Base-by-base conservation (phyloP, 306 rosid species). In the Castanea sativa region DNA sequence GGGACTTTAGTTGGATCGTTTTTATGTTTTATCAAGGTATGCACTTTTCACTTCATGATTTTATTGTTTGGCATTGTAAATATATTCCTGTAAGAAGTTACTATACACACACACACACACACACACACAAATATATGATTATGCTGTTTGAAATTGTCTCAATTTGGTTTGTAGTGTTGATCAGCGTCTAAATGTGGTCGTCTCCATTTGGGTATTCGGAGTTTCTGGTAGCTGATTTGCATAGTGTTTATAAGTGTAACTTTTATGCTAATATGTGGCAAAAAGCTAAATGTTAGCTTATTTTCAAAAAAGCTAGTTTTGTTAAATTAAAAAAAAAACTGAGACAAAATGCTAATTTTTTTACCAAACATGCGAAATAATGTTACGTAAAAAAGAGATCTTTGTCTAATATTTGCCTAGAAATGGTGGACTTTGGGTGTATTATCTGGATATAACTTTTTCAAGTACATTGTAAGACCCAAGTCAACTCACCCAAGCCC, bases 1-100 rank as follows among this genome's bases (percentile, higher is more conserved):
- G 98, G 99, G 27, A 91, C 98, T 83, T 85, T 95, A 64, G 35
- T 84, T 80, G 97, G 97, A 49, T 92, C 99, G 9, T 0, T 92
- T 73, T 84, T 91, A 5, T 95, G 99, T 81, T 95, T 90, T 80
- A 67, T 92, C 77, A 92, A 91, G 98, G 99, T 95, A 91, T 67
- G 10, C 9, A 16, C 18, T 61, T 13, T 27, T 29, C 11, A 2
- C 19, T 35, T 19, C 16, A 27, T 59, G 11, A 12, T 21, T 23
- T 67, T n/a, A 2, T 35, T 18, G 3, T 12, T 67, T 2, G 19
- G 45, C 53, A 19, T 10, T 70, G 6, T 70, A 4, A 21, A 19
- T 11, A 41, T 19, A 10, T 20, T 79, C 76, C n/a, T 18, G 12
- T 32, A 14, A 27, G 69, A 41, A 41, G 45, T 41, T 41, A 41